phyloP scores from a whole-genome alignment of 2,329 filamentous ascomycete species.

The Fusarium sp. region DNA sequence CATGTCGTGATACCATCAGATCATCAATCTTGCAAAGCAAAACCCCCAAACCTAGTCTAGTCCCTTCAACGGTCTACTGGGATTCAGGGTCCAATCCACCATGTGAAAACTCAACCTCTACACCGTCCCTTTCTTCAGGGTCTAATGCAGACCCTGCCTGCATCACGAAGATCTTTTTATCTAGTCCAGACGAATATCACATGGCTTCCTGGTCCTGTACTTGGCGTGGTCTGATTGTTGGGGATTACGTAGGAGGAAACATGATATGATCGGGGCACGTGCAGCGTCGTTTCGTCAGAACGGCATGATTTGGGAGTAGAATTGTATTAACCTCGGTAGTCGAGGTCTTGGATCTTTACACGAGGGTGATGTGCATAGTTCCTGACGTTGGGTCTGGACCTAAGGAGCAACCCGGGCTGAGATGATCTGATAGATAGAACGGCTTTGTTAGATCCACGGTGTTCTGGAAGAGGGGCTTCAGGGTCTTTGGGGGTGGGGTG shows the following conservation, averaged over 20 bases:
- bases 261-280: conserved; percentile 31
- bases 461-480: not conserved
- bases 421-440: not conserved
- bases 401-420: not conserved
- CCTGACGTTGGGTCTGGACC: not conserved
- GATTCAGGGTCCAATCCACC: conserved; percentile 6
- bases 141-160: conserved; percentile 13
- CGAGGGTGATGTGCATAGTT: not conserved
- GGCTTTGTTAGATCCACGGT: conserved; percentile 1
- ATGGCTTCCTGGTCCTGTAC: conserved; percentile 1
- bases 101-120: conserved; percentile 9
- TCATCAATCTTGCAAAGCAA: not conserved
- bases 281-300: conserved; percentile 1
- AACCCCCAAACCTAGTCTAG: not conserved
- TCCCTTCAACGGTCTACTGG: not conserved
- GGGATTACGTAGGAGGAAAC: not conserved
- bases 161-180: conserved; percentile 16
- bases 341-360: not conserved
- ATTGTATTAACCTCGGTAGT: not conserved
- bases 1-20: conserved; percentile 7
- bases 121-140: not conserved
- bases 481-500: not conserved
- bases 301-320: not conserved
- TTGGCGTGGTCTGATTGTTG: conserved; percentile 20
- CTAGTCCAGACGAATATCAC: not conserved